Percentiles rank a stretch among this genome's conserved stretches.
Conservation (phyloP, 116 monocot species). For the Dioscorea cayenensis region DNA sequence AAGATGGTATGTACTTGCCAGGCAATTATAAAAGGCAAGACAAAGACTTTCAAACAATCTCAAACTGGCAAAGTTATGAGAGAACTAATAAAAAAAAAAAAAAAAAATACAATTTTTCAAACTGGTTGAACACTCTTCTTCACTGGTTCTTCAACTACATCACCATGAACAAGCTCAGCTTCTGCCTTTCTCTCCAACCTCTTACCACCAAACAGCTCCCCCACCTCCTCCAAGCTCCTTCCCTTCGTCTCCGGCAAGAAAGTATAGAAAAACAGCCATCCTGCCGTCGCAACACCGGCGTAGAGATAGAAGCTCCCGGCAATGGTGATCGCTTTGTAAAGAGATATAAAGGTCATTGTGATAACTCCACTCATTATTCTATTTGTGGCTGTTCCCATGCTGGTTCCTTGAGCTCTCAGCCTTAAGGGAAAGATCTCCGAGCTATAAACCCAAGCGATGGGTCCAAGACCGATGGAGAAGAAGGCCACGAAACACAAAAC, state of each 20-base stretch:
- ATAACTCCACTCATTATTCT: constrained; percentile 38
- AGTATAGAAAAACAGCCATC: constrained; percentile 32
- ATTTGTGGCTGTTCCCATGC: constrained; percentile 32
- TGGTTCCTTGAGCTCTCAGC: constrained; percentile 38
- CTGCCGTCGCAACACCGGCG: constrained; percentile 21
- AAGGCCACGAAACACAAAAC: constrained; percentile 24
- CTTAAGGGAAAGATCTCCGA: constrained; percentile 61
- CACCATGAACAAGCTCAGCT: background rate
- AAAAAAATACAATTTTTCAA: too few species aligned
- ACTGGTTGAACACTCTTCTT: too few species aligned
- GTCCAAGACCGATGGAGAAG: constrained; percentile 51
- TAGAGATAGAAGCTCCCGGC: constrained; percentile 41
- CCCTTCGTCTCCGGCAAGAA: constrained; percentile 37
- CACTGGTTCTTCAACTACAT: too few species aligned
- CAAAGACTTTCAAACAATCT: too few species aligned
- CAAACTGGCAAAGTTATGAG: too few species aligned
- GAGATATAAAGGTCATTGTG: constrained; percentile 56
- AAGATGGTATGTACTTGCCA: too few species aligned
- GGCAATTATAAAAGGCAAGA: too few species aligned
- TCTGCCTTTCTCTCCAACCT: background rate
- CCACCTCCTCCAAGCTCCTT: constrained; percentile 37
- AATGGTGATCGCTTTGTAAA: constrained; percentile 42
- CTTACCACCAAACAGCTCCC: constrained; percentile 15
- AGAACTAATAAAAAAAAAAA: too few species aligned
- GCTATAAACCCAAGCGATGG: constrained; percentile 55